These are phyloP conservation scores for Millerozyma miso DNA, from an alignment of 805 yeast genomes.

Conservation along the genomic window DNA sequence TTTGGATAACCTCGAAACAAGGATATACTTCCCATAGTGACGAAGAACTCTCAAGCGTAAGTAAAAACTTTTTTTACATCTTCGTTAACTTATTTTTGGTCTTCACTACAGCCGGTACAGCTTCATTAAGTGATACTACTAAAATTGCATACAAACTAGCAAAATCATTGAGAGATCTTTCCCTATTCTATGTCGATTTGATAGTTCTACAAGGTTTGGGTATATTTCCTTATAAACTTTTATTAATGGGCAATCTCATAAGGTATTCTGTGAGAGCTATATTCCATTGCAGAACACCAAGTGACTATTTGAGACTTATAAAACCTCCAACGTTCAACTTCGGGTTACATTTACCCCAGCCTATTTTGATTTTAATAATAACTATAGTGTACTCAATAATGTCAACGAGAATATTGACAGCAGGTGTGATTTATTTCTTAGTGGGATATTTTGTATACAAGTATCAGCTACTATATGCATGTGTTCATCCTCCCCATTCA, in stretches of 20 bases:
- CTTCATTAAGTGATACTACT: constrained; percentile 84
- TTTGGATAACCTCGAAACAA: constrained; percentile 76
- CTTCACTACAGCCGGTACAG: constrained; percentile 91
- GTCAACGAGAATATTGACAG: constrained; percentile 79
- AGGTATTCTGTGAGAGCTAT: constrained; percentile 54
- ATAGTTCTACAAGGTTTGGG: constrained; percentile 79
- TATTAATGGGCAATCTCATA: constrained; percentile 73
- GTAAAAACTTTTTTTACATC: constrained; percentile 90
- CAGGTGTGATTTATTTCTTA: constrained; percentile 79
- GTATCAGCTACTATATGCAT: constrained; percentile 83
- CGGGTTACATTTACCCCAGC: constrained; percentile 89
- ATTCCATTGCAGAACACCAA: constrained; percentile 74
- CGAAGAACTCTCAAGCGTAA: constrained; percentile 83
- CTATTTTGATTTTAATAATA: constrained; percentile 78
- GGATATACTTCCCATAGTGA: constrained; percentile 91
- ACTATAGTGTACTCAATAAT: constrained; percentile 84
- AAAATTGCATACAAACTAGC: constrained; percentile 86
- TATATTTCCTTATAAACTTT: constrained; percentile 82
- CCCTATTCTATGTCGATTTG: constrained; percentile 87
- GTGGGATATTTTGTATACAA: constrained; percentile 87
- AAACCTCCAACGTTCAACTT: constrained; percentile 91
- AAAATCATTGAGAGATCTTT: constrained; percentile 68
- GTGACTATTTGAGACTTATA: constrained; percentile 71
- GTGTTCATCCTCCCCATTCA: constrained; percentile 94
- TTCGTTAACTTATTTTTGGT: constrained; percentile 92